Evolutionary conservation across 2,329 filamentous ascomycete genomes (phyloP), one percentile per base, ranked within the genome.

Genomic region (Alternaria viburni): DNA sequence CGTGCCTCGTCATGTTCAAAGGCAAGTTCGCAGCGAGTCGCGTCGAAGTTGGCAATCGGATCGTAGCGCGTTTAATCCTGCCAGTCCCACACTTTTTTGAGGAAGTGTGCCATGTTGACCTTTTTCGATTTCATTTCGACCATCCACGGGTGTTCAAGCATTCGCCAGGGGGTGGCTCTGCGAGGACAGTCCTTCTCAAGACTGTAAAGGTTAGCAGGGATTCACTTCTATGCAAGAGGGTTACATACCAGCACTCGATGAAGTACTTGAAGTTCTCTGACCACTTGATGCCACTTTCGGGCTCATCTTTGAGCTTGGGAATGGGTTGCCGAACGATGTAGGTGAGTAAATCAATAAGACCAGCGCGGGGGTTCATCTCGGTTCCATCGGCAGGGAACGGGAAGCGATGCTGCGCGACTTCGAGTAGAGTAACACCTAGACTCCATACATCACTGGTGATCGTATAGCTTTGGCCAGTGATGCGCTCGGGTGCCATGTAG

Each of bases 61-160:
- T 51, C 30, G 56, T 56, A 32, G 43, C 13, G 44, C 13, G 9
- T 54, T 71, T 79, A 89, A 67, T 93, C 89, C 68, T 96, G 90
- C 96, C 96, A 99, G 62, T 94, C 96, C 96, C 96, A 99, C 46
- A 99, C 96, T 73, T 96, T 93, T 65, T 90, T 89, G 62, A 99
- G 87, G 81, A 97, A 99, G 75, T 93, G 92, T 69, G 89, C 89
- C 94, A 99, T 98, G 81, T 98, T 98, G 79, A 99, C 96, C 72
- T 96, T 93, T 85, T 97, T 98, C 58, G 89, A 86, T 75, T 91
- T 91, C 93, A 98, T 98, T 76, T 99, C 96, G 45, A 93, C 85
- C 90, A 99, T 97, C 96, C 96, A 99, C 2, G 96, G 96, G 82
- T 99, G 96, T 78, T 99, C 96, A 68, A 97, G 88, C 94, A 99